Percentiles rank a stretch among this genome's conserved stretches.
phyloP scores from a whole-genome alignment of 306 rosid genomes.

The Quercus dentata region DNA sequence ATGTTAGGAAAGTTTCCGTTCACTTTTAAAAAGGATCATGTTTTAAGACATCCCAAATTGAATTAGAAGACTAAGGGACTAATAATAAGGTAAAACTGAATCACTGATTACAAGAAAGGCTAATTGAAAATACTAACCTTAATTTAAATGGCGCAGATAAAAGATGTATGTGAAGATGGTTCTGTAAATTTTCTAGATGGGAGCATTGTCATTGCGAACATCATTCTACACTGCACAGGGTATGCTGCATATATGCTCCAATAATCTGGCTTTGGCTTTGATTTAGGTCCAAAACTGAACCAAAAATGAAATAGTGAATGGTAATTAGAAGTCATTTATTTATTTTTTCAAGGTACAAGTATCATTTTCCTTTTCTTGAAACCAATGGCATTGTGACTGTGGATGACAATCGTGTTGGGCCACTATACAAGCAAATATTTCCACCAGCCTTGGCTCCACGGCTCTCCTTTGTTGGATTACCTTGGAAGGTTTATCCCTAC shows the following conservation, averaged over 20 bases:
- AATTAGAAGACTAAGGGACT: too few species aligned
- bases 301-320: background rate
- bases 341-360: constrained; percentile 50
- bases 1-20: too few species aligned
- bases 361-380: constrained; percentile 65
- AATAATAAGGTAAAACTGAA: too few species aligned
- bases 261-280: background rate
- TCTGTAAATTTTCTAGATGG: constrained; percentile 57
- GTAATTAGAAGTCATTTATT: background rate
- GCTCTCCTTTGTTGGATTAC: constrained; percentile 80
- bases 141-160: constrained; percentile 47
- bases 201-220: constrained; percentile 41
- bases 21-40: too few species aligned
- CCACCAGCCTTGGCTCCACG: constrained; percentile 68
- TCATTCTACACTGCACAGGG: constrained; percentile 85
- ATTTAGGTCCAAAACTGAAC: background rate
- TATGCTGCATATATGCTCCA: constrained; percentile 16
- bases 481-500: constrained; percentile 47
- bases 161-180: constrained; percentile 60
- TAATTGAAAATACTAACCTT: background rate
- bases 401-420: constrained; percentile 72
- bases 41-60: too few species aligned
- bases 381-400: constrained; percentile 51
- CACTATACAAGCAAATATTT: constrained; percentile 74
- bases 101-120: background rate